Percentiles rank a stretch among this genome's conserved stretches.
Conservation (phyloP, 257 asterid genomes). For the Solanum sejunctum region DNA sequence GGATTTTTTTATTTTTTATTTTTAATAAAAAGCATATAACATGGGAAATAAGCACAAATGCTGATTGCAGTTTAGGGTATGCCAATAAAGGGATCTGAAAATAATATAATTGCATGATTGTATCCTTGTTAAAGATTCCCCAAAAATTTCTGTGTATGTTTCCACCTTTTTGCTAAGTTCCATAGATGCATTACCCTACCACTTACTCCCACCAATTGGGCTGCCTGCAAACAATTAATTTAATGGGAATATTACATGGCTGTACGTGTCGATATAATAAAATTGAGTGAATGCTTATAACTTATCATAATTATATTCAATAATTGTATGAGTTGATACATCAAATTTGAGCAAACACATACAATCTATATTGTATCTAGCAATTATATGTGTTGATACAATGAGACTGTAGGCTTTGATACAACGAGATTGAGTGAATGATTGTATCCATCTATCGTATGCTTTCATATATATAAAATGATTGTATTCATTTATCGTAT, state of each 20-base stretch:
- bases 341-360: not conserved
- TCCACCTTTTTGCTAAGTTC: constrained; percentile 3
- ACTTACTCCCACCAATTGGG: constrained; percentile 30
- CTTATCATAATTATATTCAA: no score
- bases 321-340: not conserved
- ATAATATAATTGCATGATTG: not conserved
- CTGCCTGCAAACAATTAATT: not conserved
- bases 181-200: constrained; percentile 32
- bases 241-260: not conserved
- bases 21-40: not conserved
- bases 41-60: constrained; percentile 21
- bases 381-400: no score
- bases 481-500: no score
- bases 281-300: no score
- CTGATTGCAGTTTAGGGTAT: constrained; percentile 18
- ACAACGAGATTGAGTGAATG: not conserved
- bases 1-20: not conserved
- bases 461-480: not conserved
- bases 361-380: not conserved
- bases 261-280: no score
- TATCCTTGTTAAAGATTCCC: not conserved
- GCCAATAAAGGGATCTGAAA: not conserved
- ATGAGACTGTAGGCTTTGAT: not conserved
- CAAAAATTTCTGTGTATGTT: constrained; percentile 1
- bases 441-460: no score